Evolutionary conservation across 306 rosid genomes (phyloP), one percentile per base, ranked within the genome.

Genomic region (Vigna nakashimae): DNA sequence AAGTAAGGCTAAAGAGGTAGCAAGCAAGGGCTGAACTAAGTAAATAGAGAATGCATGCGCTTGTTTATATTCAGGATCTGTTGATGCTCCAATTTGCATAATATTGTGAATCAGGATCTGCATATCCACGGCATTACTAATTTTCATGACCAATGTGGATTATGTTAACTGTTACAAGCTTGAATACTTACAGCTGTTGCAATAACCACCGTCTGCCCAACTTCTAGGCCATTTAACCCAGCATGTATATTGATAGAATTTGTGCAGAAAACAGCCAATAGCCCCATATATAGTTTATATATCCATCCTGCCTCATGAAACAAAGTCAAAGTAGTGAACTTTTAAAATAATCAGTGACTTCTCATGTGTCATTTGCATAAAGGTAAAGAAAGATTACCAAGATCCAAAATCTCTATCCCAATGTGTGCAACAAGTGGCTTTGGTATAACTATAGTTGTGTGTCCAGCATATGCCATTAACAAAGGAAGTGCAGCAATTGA

Each of bases 381-480:
- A 83, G 86, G 75, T 26, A 42, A 16, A n/a, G 32, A 69, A 86
- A 62, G 65, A 87, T 79, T 88, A 95, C 99, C 99, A 69, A 92
- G 92, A 83, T 92, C 93, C 84, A 90, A 84, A 84, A 95, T 38
- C 74, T 89, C 91, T 65, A 88, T 68, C 32, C 97, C 99, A 30
- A 90, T 75, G 64, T 89, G 88, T 53, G 93, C 90, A 49, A 85
- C 87, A 42, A 95, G 95, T 80, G 98, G 99, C 83, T 95, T 95
- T 14, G 99, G 99, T 78, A 95, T 87, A 79, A 95, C 49, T 75
- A 95, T 95, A 73, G 97, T 92, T 52, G 99, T 95, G 84, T 95
- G 99, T 83, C 99, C 99, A 81, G 98, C 98, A 85, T 95, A 95
- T 49, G 99, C 99, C 98, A 95, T 95, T 83, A 95, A 81, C 93